A percentile compares a stretch with the other conserved stretches of the same genome.
Conservation (phyloP, 352 stramenopile genomes). For the Phytophthora palmivora region DNA sequence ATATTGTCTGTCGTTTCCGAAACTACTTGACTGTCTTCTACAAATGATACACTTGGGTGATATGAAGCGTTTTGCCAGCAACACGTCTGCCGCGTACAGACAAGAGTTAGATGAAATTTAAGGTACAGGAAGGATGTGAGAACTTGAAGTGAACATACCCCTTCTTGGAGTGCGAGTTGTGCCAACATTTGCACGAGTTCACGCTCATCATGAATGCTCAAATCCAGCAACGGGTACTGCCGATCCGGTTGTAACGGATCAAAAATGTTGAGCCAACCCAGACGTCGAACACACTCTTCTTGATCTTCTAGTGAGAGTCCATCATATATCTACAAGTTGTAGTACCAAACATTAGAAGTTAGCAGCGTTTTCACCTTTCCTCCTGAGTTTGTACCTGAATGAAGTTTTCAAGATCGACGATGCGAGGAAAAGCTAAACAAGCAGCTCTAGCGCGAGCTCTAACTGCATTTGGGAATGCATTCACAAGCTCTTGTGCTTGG, state of each 20-base stretch:
- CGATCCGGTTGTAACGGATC: conserved; percentile 82
- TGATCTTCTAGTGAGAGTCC: conserved; percentile 60
- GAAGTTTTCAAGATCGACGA: conserved; percentile 85
- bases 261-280: conserved; percentile 89
- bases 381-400: conserved; percentile 39
- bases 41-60: conserved; percentile 9
- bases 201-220: conserved; percentile 77
- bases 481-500: conserved; percentile 53
- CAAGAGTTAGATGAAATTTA: conserved; percentile 3
- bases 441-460: conserved; percentile 57
- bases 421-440: conserved; percentile 64
- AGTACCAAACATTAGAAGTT: neutral
- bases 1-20: neutral
- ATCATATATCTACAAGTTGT: conserved; percentile 51
- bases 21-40: conserved; percentile 2
- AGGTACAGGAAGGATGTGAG: neutral
- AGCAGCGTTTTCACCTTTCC: neutral
- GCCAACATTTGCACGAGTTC: conserved; percentile 82
- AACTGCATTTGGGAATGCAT: conserved; percentile 54
- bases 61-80: conserved; percentile 30
- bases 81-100: neutral
- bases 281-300: conserved; percentile 57
- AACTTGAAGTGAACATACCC: conserved; percentile 31
- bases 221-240: conserved; percentile 71
- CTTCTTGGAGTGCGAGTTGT: conserved; percentile 75